A percentile compares a stretch with the other conserved stretches of the same genome.
These are phyloP conservation scores for Aspergillus persii DNA, from an alignment of 2,329 filamentous ascomycete genomes.

Conservation along the genomic window DNA sequence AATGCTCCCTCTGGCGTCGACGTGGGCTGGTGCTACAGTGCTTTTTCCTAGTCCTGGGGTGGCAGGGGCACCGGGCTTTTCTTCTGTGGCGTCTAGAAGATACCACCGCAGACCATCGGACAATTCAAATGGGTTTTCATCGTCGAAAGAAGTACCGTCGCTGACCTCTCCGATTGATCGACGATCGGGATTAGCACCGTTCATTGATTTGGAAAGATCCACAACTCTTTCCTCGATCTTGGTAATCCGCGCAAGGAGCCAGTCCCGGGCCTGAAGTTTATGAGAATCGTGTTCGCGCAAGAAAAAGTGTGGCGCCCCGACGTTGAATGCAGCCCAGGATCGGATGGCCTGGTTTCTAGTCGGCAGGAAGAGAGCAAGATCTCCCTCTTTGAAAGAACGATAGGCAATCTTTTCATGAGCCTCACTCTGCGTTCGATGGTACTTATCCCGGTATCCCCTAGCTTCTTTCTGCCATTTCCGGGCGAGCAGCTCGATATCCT, in stretches of 20 bases:
- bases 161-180: conserved; percentile 50
- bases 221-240: conserved; percentile 92
- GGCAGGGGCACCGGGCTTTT: conserved; percentile 86
- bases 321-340: conserved; percentile 97
- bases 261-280: conserved; percentile 79
- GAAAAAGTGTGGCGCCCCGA: conserved; percentile 96
- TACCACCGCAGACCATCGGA: conserved; percentile 96
- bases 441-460: conserved; percentile 81
- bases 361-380: conserved; percentile 88
- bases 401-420: conserved; percentile 95
- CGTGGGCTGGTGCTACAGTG: conserved; percentile 82
- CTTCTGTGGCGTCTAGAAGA: conserved; percentile 86
- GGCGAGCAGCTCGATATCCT: conserved; percentile 88
- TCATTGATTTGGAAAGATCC: conserved; percentile 78
- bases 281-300: conserved; percentile 89
- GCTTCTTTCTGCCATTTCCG: conserved; percentile 92
- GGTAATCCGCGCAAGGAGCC: conserved; percentile 91
- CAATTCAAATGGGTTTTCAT: conserved; percentile 95
- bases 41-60: conserved; percentile 89
- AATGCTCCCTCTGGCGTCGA: conserved; percentile 75
- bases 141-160: conserved; percentile 63
- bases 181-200: conserved; percentile 53
- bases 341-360: conserved; percentile 91
- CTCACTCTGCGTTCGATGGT: conserved; percentile 75
- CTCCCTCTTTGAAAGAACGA: conserved; percentile 92